Evolutionary conservation across 2,329 filamentous ascomycete genomes (phyloP).

Genomic region (Biscogniauxia marginata): DNA sequence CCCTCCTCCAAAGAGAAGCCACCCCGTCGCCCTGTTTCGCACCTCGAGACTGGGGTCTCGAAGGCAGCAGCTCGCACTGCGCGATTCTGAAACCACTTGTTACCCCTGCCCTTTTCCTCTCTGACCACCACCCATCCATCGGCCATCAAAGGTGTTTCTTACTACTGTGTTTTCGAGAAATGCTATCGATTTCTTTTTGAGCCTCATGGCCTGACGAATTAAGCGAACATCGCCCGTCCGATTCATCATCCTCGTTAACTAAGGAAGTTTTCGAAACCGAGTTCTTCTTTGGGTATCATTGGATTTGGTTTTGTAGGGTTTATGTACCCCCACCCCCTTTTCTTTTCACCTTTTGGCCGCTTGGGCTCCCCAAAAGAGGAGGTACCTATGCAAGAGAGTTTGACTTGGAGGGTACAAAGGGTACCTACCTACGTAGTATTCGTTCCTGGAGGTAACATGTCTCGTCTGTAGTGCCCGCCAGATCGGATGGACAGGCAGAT

Average conservation of each 20-base stretch:
- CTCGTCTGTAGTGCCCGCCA: not conserved
- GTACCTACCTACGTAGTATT: not conserved
- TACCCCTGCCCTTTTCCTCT: not conserved
- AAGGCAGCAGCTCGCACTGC: not conserved
- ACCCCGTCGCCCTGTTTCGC: not conserved
- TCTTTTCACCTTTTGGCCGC: constrained; percentile 4
- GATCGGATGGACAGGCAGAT: not conserved
- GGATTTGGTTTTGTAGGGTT: constrained; percentile 1
- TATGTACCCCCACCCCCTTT: no score
- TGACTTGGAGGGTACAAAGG: not conserved
- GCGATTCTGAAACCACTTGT: not conserved
- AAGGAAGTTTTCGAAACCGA: constrained; percentile 3
- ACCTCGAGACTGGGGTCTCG: not conserved
- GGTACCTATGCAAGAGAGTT: not conserved
- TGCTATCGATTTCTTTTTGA: no score
- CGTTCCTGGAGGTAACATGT: not conserved
- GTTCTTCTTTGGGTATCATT: constrained; percentile 4
- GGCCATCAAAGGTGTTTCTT: no score
- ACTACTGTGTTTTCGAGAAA: not conserved
- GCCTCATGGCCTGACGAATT: not conserved
- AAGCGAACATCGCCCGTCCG: no score
- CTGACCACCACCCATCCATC: no score
- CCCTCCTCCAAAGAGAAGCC: not conserved
- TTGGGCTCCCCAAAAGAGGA: constrained; percentile 7
- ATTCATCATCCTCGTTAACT: no score